Evolutionary conservation across 331 rosid species (phyloP).

Genomic region (Acacia pycnantha): DNA sequence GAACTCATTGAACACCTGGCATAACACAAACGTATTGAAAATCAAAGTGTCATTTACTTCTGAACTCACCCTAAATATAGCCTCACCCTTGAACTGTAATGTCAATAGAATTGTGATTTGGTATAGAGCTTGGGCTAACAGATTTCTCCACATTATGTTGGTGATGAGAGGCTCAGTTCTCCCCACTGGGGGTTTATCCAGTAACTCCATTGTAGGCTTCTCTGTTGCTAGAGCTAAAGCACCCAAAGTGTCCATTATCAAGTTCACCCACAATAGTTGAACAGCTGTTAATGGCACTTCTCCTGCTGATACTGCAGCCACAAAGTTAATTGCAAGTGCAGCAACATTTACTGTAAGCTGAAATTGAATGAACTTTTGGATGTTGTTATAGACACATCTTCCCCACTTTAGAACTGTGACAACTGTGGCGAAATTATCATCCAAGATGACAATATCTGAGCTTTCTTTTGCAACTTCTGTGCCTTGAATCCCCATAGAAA

Average conservation of each 20-base stretch:
- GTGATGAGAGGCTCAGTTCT: constrained; percentile 44
- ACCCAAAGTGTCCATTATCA: constrained; percentile 42
- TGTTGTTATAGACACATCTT: constrained; percentile 43
- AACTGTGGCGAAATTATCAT: constrained; percentile 41
- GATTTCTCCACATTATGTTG: constrained; percentile 51
- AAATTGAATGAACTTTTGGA: constrained; percentile 49
- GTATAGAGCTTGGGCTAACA: constrained; percentile 41
- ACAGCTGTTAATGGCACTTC: constrained; percentile 40
- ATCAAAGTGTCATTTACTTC: constrained; percentile 42
- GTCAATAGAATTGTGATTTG: constrained; percentile 32
- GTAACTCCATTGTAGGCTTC: constrained; percentile 34
- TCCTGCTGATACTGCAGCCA: constrained; percentile 36
- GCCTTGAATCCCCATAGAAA: constrained; percentile 51
- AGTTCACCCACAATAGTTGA: constrained; percentile 42
- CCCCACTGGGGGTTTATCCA: constrained; percentile 40
- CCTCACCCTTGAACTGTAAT: constrained; percentile 34
- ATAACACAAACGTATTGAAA: constrained; percentile 43
- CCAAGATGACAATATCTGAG: constrained; percentile 45
- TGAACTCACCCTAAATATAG: constrained; percentile 32
- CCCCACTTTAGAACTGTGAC: constrained; percentile 47
- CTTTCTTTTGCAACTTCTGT: constrained; percentile 38
- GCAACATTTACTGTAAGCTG: constrained; percentile 38
- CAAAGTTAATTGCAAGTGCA: constrained; percentile 38
- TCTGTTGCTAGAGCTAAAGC: constrained; percentile 43
- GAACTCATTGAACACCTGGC: constrained; percentile 38